Evolutionary conservation across 2,329 filamentous ascomycete genomes (phyloP).

Genomic region (Exophiala alcalophila): DNA sequence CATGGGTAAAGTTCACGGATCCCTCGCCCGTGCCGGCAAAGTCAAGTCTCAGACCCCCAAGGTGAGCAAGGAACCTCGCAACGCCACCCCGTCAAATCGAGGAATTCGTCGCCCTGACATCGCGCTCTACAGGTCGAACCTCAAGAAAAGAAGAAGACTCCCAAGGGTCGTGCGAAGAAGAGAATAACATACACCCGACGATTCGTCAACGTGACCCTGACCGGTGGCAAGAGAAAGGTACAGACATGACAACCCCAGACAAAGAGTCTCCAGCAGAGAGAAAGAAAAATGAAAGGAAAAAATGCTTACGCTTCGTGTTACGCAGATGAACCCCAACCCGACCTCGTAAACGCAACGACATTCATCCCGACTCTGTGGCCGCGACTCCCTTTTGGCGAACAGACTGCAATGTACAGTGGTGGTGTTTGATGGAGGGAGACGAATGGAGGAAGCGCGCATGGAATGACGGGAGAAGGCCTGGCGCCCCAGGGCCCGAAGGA

Average conservation of each 20-base stretch:
- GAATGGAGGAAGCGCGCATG: background rate
- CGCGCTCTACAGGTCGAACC: constrained; percentile 64
- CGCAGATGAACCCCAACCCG: constrained; percentile 29
- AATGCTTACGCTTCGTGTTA: constrained; percentile 4
- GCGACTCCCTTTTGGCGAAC: background rate
- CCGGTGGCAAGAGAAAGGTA: constrained; percentile 98
- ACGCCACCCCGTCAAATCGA: constrained; percentile 9
- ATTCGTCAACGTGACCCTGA: constrained; percentile 97
- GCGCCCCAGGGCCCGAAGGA: no score
- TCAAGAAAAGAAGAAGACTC: constrained; percentile 94
- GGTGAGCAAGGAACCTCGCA: constrained; percentile 53
- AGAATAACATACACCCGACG: constrained; percentile 92
- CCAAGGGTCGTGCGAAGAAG: constrained; percentile 98
- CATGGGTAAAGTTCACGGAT: constrained; percentile 89
- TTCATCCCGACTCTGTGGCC: background rate
- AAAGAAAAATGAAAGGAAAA: background rate
- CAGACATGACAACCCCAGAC: constrained; percentile 35
- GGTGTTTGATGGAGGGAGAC: background rate
- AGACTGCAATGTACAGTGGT: constrained; percentile 4
- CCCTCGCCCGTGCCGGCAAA: constrained; percentile 89
- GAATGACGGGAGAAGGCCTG: background rate
- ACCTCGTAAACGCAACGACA: constrained; percentile 19
- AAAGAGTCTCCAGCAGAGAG: background rate
- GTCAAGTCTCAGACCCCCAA: constrained; percentile 94
- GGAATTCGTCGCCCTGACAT: constrained; percentile 10